A percentile compares a stretch with the other conserved stretches of the same genome.
These are phyloP conservation scores for Coemansia sp. DNA, from an alignment of 192 early-diverging fungal genomes.

Conservation along the genomic window DNA sequence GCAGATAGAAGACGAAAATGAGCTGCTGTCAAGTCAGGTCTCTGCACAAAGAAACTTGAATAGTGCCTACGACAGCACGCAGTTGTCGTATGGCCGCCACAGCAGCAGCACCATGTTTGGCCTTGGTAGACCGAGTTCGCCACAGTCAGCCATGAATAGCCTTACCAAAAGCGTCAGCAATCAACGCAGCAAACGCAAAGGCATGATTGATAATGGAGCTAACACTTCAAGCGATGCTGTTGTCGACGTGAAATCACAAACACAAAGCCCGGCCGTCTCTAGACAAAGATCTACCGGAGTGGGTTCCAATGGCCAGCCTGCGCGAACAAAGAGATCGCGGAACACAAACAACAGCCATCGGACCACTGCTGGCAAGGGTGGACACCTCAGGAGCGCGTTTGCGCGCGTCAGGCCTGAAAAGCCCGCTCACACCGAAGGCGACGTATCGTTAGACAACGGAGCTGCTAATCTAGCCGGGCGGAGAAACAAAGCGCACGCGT, in stretches of 20 bases:
- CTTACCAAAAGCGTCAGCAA: neutral
- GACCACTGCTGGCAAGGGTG: neutral
- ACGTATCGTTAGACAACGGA: conserved; percentile 4
- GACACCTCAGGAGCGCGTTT: conserved; percentile 46
- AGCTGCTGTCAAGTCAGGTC: neutral
- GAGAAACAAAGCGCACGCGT: conserved; percentile 19
- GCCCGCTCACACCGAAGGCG: conserved; percentile 11
- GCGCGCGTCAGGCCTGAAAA: conserved; percentile 30
- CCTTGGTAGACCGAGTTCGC: neutral
- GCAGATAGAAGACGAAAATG: conserved; percentile 25
- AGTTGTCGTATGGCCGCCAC: neutral
- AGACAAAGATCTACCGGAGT: neutral
- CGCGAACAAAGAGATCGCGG: conserved; percentile 9
- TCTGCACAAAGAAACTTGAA: neutral
- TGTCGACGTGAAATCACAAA: conserved; percentile 4
- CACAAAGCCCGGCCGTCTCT: conserved; percentile 27
- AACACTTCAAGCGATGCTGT: neutral
- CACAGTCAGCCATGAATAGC: neutral
- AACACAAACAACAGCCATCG: conserved; percentile 2
- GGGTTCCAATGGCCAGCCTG: neutral
- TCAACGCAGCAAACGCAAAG: conserved; percentile 23
- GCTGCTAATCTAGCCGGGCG: conserved; percentile 10
- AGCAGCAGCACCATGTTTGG: neutral
- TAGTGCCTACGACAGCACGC: neutral
- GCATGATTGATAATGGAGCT: conserved; percentile 10